Conservation (phyloP, 2,329 filamentous ascomycete species). For the Raffaelea albimanens region DNA sequence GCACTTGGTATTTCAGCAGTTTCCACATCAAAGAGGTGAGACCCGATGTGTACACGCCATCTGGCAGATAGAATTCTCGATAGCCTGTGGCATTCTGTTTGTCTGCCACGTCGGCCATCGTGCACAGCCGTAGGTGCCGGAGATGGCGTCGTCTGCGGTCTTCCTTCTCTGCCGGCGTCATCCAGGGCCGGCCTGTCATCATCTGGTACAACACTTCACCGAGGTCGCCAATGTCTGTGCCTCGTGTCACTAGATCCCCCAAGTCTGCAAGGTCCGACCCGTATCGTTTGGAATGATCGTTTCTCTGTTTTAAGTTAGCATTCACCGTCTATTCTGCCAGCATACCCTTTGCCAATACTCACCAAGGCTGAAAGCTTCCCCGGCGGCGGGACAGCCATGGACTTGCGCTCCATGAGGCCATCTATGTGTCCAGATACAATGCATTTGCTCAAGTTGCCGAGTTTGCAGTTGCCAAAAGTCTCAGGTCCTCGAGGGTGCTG, state of each 20-base stretch:
- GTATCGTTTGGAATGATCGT: too few species aligned
- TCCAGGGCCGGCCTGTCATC: slow-evolving; percentile 25
- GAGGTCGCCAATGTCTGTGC: slow-evolving; percentile 28
- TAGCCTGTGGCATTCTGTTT: too few species aligned
- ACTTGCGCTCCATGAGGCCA: neutral
- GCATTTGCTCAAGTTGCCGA: slow-evolving; percentile 36
- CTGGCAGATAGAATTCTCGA: too few species aligned
- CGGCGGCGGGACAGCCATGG: slow-evolving; percentile 16
- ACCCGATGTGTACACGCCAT: neutral
- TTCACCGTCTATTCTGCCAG: too few species aligned
- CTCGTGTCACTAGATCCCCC: slow-evolving; percentile 8
- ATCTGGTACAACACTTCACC: slow-evolving; percentile 29
- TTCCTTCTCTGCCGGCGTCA: neutral
- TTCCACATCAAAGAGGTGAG: neutral
- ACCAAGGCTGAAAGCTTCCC: neutral
- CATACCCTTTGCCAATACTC: too few species aligned
- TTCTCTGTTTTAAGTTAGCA: too few species aligned
- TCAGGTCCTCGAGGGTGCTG: slow-evolving; percentile 36
- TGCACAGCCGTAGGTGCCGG: neutral
- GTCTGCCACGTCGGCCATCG: neutral
- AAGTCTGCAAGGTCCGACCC: too few species aligned
- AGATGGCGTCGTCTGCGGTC: neutral
- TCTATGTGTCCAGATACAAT: slow-evolving; percentile 28
- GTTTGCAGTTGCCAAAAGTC: slow-evolving; percentile 43
- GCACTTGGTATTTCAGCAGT: neutral